Evolutionary conservation across 371 early-diverging fungal genomes (phyloP), one percentile per base, ranked within the genome.

Genomic region (Mucor plumbeus): DNA sequence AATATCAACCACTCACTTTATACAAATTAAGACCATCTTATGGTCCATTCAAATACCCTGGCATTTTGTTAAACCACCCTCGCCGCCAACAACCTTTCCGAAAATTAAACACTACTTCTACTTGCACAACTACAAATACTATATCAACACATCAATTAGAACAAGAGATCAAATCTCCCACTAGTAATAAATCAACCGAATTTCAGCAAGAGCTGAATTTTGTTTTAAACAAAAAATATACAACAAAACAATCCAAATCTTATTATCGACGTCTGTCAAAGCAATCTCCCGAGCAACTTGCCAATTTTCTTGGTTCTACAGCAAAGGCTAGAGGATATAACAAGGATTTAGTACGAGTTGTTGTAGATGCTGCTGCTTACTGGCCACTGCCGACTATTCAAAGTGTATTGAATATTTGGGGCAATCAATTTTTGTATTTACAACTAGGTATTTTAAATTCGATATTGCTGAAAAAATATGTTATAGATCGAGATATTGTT

Each of bases 31-130:
- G 19, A 19, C 59, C 59, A 21, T 36, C 33, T 14, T 34, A 26
- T 19, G 31, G 26, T 41, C 39, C 48, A 10, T 36, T 17, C 10
- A 59, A 66, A 66, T 66, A 66, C 66, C 66, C 66, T 66, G 66
- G 59, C 40, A 17, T 44, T 34, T 43, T 40, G 21, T 6, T n/a
- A 55, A 15, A 61, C 35, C 15, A 19, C 41, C 44, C 35, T 36
- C 61, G 53, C 41, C 53, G 38, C 38, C 65, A 38, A 33, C 15
- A 14, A 38, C n/a, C 19, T 26, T 19, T 13, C 5, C 40, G 60
- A 26, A 41, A 33, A 13, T 10, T 15, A 14, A 43, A 31, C 1
- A 40, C 39, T 53, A n/a, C n/a, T 14, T n/a, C 17, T 5, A 31
- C 48, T 10, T 31, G 3, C n/a, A 34, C 38, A 61, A 36, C 34